Conservation (phyloP, 108 stramenopile species). For the Nannochloropsis oceanica region DNA sequence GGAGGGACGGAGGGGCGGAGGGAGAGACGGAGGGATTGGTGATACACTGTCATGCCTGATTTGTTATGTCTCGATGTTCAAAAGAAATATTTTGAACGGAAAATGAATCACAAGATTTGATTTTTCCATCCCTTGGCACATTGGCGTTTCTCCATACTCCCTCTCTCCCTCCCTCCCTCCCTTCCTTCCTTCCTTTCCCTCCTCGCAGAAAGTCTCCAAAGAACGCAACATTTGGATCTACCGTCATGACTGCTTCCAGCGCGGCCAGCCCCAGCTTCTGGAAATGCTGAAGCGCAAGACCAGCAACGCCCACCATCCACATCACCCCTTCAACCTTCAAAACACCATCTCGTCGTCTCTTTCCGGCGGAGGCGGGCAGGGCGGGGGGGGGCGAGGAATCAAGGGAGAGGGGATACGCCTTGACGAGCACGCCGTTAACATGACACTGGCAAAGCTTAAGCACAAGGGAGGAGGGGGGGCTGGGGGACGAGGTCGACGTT, state of each 20-base stretch:
- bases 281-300: conserved; percentile 59
- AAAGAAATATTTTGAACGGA: neutral
- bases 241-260: conserved; percentile 74
- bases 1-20: too few relatives aligned
- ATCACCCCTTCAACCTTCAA: neutral
- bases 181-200: conserved; percentile 27
- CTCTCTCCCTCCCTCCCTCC: neutral
- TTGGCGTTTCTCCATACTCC: neutral
- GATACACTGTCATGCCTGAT: too few relatives aligned
- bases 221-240: conserved; percentile 89
- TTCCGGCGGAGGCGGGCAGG: neutral
- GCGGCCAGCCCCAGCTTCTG: conserved; percentile 69
- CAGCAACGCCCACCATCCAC: neutral
- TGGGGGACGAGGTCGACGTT: neutral
- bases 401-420: neutral
- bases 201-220: neutral
- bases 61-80: too few relatives aligned
- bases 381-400: neutral
- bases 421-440: neutral
- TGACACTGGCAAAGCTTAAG: neutral
- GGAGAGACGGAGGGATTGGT: too few relatives aligned
- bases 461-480: neutral
- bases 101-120: too few relatives aligned
- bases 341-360: neutral
- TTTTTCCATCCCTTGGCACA: neutral